Base-by-base conservation (phyloP, 108 stramenopile species). In the Fistulifera pelliculosa region DNA sequence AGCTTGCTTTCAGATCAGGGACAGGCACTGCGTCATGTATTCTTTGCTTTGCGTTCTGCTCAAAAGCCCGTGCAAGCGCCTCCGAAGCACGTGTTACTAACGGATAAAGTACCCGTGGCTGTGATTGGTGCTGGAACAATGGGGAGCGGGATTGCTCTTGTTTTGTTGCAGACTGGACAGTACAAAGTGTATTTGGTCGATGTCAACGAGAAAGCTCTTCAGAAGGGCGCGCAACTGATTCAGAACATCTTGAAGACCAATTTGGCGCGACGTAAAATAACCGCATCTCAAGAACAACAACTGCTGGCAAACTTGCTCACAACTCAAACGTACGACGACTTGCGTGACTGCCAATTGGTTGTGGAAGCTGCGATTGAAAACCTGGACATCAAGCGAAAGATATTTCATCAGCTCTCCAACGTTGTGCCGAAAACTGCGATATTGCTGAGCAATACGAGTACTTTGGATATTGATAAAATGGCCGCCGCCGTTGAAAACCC, bases 361-460 rank as follows among this genome's bases (percentile, higher is more conserved):
- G 84, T 98, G 28, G 98, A 98, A 67, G 98, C 98, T 13, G 94
- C 89, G n/a, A 89, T 93, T 52, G 98, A 98, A 68, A 89, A 88
- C 53, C 76, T 98, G 76, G 75, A 67, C 14, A 68, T 96, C 59
- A 98, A 98, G 72, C 73, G 89, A 47, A 65, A 81, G 0, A 90
- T 98, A 41, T 98, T 98, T 52, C 52, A 56, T 14, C 64, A 87
- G 26, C 69, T 98, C 60, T 83, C 95, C 56, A 60, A 69, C 24
- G 74, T 83, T 27, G 76, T 77, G 7, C 75, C 73, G n/a, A 58
- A 66, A 22, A 42, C 58, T 14, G 67, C 67, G 45, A 61, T 81
- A 38, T 24, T 81, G 18, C 51, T 81, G 15, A 75, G 70, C 40
- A 81, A 81, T 72, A 98, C 98, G 27, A 92, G 89, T 23, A 95